phyloP scores from a whole-genome alignment of 1,139 yeast species.

The Candida sp. region DNA sequence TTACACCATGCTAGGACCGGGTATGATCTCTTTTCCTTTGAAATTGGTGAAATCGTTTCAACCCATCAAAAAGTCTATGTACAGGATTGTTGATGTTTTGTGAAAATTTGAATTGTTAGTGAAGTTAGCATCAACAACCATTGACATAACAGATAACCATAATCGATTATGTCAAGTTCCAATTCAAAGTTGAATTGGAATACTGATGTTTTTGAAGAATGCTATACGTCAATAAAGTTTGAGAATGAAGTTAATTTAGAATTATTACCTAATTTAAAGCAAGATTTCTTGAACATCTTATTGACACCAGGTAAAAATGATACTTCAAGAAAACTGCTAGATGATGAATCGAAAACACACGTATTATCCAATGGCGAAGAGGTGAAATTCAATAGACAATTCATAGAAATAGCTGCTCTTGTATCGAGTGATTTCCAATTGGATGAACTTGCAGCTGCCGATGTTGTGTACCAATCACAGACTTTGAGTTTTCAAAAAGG shows the following conservation, averaged over 20 bases:
- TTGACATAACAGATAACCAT: not conserved
- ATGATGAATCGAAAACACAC: constrained; percentile 49
- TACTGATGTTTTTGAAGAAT: constrained; percentile 27
- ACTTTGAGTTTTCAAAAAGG: constrained; percentile 46
- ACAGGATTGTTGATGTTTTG: constrained; percentile 1
- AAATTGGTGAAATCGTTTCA: too few relatives aligned
- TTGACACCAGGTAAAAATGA: constrained; percentile 52
- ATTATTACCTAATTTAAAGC: constrained; percentile 23
- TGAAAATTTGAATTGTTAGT: not conserved
- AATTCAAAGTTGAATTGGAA: constrained; percentile 24
- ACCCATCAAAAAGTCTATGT: not conserved
- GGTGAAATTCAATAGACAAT: constrained; percentile 60
- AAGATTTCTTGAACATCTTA: constrained; percentile 50
- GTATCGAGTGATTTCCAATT: constrained; percentile 42
- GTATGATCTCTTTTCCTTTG: too few relatives aligned
- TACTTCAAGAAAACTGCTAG: constrained; percentile 47
- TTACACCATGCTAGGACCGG: too few relatives aligned
- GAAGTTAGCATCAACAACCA: not conserved
- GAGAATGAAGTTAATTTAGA: constrained; percentile 24
- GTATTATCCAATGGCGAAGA: constrained; percentile 55
- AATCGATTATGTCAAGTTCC: not conserved
- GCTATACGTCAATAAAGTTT: constrained; percentile 32
- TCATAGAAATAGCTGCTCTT: constrained; percentile 55
- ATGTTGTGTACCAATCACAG: constrained; percentile 37
- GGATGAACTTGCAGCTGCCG: constrained; percentile 36